Evolutionary conservation across 2,329 filamentous ascomycete species (phyloP), one percentile per base, ranked within the genome.

Genomic region (Diaporthe ilicicola): DNA sequence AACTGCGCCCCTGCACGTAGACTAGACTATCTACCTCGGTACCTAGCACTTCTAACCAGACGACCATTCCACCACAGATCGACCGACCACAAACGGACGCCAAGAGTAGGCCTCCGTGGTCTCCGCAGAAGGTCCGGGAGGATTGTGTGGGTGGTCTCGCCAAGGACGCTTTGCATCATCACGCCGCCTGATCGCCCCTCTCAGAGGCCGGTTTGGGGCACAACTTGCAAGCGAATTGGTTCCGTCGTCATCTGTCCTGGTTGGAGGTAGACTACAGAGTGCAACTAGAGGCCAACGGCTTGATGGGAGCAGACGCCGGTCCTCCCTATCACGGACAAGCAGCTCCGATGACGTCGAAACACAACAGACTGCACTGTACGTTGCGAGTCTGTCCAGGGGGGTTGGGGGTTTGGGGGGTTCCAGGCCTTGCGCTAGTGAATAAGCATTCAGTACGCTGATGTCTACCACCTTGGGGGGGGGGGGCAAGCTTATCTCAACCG

Each of bases 131-230:
- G 51, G 37, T 2, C 27, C 10, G 8, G 39, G 1, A 46, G 64
- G 32, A 55, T 55, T 17, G 19, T 17, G 48, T 54, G 34, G 5
- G 27, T 29, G 37, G 27, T 17, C 13, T 32, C 13, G 64, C 65
- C 65, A 67, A 67, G 59, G 50, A 37, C 4, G n/a, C 9, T 37
- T 8, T 67, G 51, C 65, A 67, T 67, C 65, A 67, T 67, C 3
- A 27, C 64, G 64, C 29, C 39, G 53, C 10, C 64, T 34, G 51
- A 50, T 56, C 51, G 27, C 7, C 50, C 65, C 4, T 67, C 48
- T 2, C 32, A 37, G n/a, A 34, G 65, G 17, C 62, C 65, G 3
- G 8, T 67, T 67, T 12, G 27, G 48, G 65, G 22, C 27, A 24
- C 51, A 67, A 39, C 27, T 56, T 54, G 13, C 42, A 29, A 27